These are phyloP conservation scores for Tulasnella sp. DNA, from an alignment of 768 basidiomycete genomes.

Conservation along the genomic window DNA sequence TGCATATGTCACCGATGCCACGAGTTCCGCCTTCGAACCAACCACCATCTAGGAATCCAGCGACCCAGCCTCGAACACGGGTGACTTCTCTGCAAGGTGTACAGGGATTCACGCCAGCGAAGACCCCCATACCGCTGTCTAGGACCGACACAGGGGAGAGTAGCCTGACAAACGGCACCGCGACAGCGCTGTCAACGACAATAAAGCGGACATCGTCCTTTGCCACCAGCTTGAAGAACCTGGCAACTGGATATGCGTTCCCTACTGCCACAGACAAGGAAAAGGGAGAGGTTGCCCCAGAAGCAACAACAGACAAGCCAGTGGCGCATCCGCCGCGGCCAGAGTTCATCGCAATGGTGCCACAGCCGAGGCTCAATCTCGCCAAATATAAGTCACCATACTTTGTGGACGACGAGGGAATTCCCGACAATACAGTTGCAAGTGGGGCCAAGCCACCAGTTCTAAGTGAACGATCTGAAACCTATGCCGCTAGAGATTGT, in stretches of 20 bases:
- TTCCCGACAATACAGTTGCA: not conserved
- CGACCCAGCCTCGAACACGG: not conserved
- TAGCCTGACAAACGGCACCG: slow-evolving; percentile 41
- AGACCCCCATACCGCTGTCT: slow-evolving; percentile 24
- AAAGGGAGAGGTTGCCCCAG: not conserved
- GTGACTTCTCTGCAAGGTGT: not conserved
- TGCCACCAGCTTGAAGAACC: slow-evolving; percentile 58
- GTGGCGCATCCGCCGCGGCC: slow-evolving; percentile 5
- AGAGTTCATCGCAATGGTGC: slow-evolving; percentile 1
- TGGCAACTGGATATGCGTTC: slow-evolving; percentile 25
- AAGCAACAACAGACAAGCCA: not conserved
- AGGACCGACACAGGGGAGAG: slow-evolving; percentile 54
- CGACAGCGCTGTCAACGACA: slow-evolving; percentile 40
- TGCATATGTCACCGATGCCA: slow-evolving; percentile 37
- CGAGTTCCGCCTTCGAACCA: not conserved
- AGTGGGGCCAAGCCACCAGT: not conserved
- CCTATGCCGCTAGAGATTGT: not conserved
- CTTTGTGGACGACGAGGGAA: slow-evolving; percentile 7
- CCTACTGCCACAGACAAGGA: slow-evolving; percentile 1
- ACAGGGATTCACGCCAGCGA: not conserved
- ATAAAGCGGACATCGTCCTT: slow-evolving; percentile 70
- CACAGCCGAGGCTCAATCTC: slow-evolving; percentile 67
- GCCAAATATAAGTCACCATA: slow-evolving; percentile 73
- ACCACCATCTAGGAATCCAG: not conserved
- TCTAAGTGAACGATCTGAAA: not conserved